Conservation (phyloP, 371 early-diverging fungal genomes). For the Saksenaea vasiformis region DNA sequence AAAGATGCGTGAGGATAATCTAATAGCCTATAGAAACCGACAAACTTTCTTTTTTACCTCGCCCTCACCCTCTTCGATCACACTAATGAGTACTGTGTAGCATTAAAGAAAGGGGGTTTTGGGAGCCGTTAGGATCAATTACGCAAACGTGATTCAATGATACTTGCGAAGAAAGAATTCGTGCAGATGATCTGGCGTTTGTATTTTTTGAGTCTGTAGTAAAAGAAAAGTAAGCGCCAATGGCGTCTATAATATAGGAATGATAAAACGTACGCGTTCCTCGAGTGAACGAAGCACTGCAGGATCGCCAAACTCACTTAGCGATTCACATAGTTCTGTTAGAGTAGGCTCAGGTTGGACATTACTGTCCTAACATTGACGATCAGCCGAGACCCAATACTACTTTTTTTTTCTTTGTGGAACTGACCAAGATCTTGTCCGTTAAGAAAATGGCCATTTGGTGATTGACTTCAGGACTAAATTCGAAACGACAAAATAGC, state of each 20-base stretch:
- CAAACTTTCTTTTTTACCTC: conserved; percentile 4
- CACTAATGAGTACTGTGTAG: conserved; percentile 6
- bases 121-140: not conserved
- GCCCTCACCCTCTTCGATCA: conserved; percentile 10
- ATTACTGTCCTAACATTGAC: not conserved
- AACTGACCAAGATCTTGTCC: conserved; percentile 18
- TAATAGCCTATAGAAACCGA: not conserved
- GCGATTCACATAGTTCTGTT: not conserved
- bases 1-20: conserved; percentile 3
- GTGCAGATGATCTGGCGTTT: conserved; percentile 11
- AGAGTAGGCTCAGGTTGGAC: not conserved
- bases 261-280: not conserved
- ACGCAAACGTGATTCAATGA: not conserved
- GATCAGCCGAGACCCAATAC: not conserved
- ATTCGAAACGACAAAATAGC: conserved; percentile 13
- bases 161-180: conserved; percentile 9
- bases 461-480: conserved; percentile 12
- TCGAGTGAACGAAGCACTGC: not conserved
- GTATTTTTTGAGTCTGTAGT: conserved; percentile 7
- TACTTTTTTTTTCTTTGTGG: not conserved
- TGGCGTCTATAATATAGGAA: not conserved
- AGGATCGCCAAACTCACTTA: not conserved
- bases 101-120: not conserved
- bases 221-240: not conserved
- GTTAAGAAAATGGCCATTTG: conserved; percentile 13